Evolutionary conservation across 495 filamentous ascomycete genomes (phyloP), one percentile per base, ranked within the genome.

Genomic region (Penicillium diatomitis): DNA sequence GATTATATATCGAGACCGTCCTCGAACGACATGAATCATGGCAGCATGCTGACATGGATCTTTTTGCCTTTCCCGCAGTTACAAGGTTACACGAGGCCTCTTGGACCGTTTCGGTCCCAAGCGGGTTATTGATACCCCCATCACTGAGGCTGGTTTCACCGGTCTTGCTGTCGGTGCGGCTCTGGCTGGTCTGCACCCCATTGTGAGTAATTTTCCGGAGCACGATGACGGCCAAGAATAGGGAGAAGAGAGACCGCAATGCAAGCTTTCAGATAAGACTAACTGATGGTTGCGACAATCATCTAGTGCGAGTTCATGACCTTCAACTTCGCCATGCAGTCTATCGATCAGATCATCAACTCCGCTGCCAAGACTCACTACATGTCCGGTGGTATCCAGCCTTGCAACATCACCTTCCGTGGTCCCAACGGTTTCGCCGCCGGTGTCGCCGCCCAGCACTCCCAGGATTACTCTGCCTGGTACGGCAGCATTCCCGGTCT

Each of bases 311-410:
- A 96, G 73, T 98, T 98, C 81, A 98, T 98, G 92, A 98, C 92
- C 58, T 98, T 95, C 87, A 98, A 98, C 79, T 98, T 98, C 68
- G 92, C 92, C 69, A 98, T 98, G 92, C 92, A 98, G 76, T 85
- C 92, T 55, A 98, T 98, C 70, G 92, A 98, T 71, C 92, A 98
- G 68, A 89, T 98, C 67, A 90, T 98, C 82, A 98, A 98, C 81
- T 96, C 90, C 42, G 92, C 89, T 47, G 92, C 89, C 55, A 98
- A 97, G 77, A 98, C 92, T 20, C 94, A 96, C 67, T 98, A 98
- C 77, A 98, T 98, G 92, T 96, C 91, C 47, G 92, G 92, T 57
- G 92, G 92, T 68, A 98, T 96, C 70, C 92, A 98, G 71, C 92
- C 92, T 58, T 98, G 92, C 77, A 97, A 96, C 73, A 85, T 98